A percentile compares a stretch with the other conserved stretches of the same genome.
phyloP scores from a whole-genome alignment of 257 asterid species.

The Solanum peruvianum region DNA sequence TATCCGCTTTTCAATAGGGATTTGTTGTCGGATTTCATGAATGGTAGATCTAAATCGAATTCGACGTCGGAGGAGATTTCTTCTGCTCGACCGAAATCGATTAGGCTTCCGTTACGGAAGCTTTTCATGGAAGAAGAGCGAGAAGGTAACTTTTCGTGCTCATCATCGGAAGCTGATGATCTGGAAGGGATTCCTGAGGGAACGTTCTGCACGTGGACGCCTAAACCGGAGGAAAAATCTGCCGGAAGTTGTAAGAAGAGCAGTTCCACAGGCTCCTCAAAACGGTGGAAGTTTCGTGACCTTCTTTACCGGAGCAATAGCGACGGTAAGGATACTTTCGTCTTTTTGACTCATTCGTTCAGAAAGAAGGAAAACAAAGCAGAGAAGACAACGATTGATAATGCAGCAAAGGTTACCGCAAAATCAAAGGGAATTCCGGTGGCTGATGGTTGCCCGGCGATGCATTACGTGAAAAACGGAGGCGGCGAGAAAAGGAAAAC shows the following conservation, averaged over 20 bases:
- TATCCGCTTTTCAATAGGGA: not conserved
- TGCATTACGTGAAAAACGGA: not conserved
- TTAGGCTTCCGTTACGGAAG: constrained; percentile 15
- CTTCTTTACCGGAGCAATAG: constrained; percentile 18
- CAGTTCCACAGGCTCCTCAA: constrained; percentile 17
- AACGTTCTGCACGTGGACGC: constrained; percentile 28
- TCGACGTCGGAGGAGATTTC: constrained; percentile 1
- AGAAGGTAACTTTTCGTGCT: constrained; percentile 9
- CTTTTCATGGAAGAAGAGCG: constrained; percentile 25
- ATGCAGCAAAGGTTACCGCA: not conserved
- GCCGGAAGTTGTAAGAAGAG: constrained; percentile 16
- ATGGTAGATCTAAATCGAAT: not conserved
- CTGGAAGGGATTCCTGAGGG: constrained; percentile 19
- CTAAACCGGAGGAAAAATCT: constrained; percentile 3
- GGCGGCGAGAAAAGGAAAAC: constrained; percentile 24
- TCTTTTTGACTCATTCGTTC: constrained; percentile 6
- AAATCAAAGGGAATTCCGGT: not conserved
- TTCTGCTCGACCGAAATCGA: not conserved
- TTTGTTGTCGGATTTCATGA: not conserved
- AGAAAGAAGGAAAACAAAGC: not conserved
- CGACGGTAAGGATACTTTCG: constrained; percentile 16
- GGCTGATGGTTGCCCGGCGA: not conserved
- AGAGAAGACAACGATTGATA: not conserved
- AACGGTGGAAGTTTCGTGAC: constrained; percentile 24
- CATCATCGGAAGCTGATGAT: constrained; percentile 33